These are phyloP conservation scores for Diplocarpon mali DNA, from an alignment of 2,329 filamentous ascomycete genomes.

Conservation along the genomic window DNA sequence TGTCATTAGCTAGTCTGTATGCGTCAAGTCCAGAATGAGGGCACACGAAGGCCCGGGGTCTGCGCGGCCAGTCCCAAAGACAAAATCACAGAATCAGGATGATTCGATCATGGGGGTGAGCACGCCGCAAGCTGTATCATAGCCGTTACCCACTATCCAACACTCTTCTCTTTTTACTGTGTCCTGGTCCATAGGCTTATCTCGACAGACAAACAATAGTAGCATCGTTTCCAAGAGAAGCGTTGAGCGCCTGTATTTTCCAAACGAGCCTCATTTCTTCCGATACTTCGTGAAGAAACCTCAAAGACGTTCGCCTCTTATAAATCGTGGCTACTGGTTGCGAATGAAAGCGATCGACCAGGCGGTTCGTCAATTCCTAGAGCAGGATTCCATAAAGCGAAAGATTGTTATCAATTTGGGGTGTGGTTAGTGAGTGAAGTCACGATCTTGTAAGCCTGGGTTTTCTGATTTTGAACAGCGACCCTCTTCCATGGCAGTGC, in stretches of 20 bases:
- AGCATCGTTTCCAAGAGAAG: conserved; percentile 88
- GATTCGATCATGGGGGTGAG: conserved; percentile 30
- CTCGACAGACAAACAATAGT: conserved; percentile 66
- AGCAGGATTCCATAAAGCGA: conserved; percentile 38
- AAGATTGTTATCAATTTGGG: conserved; percentile 78
- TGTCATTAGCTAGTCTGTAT: too few species aligned
- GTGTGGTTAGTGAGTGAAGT: conserved; percentile 68
- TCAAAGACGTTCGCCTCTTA: conserved; percentile 72
- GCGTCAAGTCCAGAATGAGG: neutral
- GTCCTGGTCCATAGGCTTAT: conserved; percentile 1
- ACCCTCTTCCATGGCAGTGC: conserved; percentile 78
- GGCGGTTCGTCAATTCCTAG: conserved; percentile 63
- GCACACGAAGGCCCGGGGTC: neutral
- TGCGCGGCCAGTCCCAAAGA: conserved; percentile 6
- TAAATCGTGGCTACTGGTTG: conserved; percentile 68
- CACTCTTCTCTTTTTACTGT: neutral
- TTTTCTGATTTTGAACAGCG: conserved; percentile 39
- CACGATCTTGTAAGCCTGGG: neutral
- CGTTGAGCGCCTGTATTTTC: conserved; percentile 80
- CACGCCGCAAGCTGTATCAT: too few species aligned
- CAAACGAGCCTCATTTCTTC: conserved; percentile 70
- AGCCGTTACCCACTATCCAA: too few species aligned
- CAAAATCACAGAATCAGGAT: conserved; percentile 31
- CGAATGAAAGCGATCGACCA: conserved; percentile 74
- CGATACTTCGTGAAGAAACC: conserved; percentile 80